A percentile compares a stretch with the other conserved stretches of the same genome.
phyloP scores from a whole-genome alignment of 202 grass and related monocot species.

The Elaeis oleifera region DNA sequence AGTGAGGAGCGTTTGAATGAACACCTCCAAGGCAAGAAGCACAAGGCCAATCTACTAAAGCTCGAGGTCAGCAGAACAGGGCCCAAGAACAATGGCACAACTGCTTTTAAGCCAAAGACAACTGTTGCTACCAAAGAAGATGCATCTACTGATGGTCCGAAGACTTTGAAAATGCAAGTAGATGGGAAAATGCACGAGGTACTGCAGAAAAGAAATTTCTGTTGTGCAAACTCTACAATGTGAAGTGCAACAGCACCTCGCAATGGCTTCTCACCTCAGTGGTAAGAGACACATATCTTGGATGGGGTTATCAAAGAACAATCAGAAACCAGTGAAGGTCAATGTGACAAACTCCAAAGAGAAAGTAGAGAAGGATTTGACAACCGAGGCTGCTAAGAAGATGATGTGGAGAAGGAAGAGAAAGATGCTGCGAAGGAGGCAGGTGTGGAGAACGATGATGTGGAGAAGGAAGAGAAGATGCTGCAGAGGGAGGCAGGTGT shows the following conservation, averaged over 20 bases:
- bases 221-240: constrained; percentile 46
- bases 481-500: too few species aligned
- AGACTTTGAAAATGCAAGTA: constrained; percentile 34
- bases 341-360: too few species aligned
- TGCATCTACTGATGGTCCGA: neutral
- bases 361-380: too few species aligned
- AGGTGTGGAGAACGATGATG: too few species aligned
- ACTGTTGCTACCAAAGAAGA: neutral
- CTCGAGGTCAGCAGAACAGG: constrained; percentile 17
- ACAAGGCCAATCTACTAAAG: constrained; percentile 26
- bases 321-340: too few species aligned
- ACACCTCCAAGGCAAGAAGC: constrained; percentile 50
- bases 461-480: too few species aligned
- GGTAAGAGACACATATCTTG: constrained; percentile 42
- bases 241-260: constrained; percentile 33
- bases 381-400: too few species aligned
- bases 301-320: too few species aligned
- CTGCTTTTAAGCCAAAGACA: constrained; percentile 8
- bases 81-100: neutral
- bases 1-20: constrained; percentile 26
- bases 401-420: too few species aligned
- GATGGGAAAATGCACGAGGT: constrained; percentile 46
- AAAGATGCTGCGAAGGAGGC: too few species aligned
- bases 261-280: constrained; percentile 58
- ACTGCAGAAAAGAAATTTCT: constrained; percentile 42